Evolutionary conservation across 140 eudicot genomes (phyloP).

Genomic region (Senecio squalidus): DNA sequence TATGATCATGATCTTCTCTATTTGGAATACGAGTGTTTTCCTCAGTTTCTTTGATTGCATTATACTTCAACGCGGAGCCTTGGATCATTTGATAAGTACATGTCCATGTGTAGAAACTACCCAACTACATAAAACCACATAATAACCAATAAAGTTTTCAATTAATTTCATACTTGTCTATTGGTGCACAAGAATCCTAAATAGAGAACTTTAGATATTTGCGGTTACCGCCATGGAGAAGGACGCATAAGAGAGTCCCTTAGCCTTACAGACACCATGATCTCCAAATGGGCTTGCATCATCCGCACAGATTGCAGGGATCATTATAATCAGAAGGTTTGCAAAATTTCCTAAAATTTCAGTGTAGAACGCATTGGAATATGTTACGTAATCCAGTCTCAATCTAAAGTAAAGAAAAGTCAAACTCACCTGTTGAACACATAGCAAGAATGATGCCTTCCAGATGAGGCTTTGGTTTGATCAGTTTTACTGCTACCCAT

Average conservation of each 20-base stretch:
- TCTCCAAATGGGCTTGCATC: slow-evolving; percentile 93
- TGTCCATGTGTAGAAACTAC: slow-evolving; percentile 86
- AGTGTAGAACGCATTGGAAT: neutral
- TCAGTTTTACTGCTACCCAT: slow-evolving; percentile 61
- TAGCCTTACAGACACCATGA: slow-evolving; percentile 44
- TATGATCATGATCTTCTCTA: slow-evolving; percentile 28
- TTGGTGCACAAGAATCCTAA: neutral
- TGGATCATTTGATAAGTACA: slow-evolving; percentile 66
- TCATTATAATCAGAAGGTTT: slow-evolving; percentile 62
- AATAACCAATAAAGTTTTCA: neutral
- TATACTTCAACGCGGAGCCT: slow-evolving; percentile 39
- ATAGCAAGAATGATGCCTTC: slow-evolving; percentile 67
- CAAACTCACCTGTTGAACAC: slow-evolving; percentile 55
- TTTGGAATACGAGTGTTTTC: slow-evolving; percentile 43
- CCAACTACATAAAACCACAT: slow-evolving; percentile 45
- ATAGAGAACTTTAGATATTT: no score
- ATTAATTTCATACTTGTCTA: neutral
- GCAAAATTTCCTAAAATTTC: slow-evolving; percentile 78
- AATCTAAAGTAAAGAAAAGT: neutral
- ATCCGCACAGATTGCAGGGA: slow-evolving; percentile 82
- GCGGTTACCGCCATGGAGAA: slow-evolving; percentile 98
- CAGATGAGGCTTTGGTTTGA: slow-evolving; percentile 67
- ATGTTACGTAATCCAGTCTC: neutral
- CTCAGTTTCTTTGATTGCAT: slow-evolving; percentile 29
- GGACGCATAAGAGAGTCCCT: slow-evolving; percentile 81